A percentile compares a stretch with the other conserved stretches of the same genome.
Conservation (phyloP, 495 filamentous ascomycete genomes). For the Penicillium pulvis region DNA sequence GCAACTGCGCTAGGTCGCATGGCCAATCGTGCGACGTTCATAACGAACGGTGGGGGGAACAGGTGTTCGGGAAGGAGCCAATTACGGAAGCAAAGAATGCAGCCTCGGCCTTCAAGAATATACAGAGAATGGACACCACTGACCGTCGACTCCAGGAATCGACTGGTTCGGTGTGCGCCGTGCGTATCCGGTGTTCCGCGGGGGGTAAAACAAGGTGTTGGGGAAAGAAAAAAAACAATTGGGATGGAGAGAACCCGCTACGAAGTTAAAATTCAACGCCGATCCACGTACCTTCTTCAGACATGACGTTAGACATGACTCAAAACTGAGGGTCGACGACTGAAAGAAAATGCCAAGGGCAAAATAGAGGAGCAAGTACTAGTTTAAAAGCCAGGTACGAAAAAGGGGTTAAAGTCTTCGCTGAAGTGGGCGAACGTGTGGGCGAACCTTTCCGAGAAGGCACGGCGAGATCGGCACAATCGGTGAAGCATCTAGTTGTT, state of each 20-base stretch:
- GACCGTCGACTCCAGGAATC: slow-evolving; percentile 10
- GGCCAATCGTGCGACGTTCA: slow-evolving; percentile 29
- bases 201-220: slow-evolving; percentile 11
- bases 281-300: slow-evolving; percentile 6
- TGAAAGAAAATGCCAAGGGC: background rate
- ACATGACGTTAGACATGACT: background rate
- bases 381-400: background rate
- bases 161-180: slow-evolving; percentile 9
- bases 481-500: slow-evolving; percentile 6
- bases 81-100: slow-evolving; percentile 5
- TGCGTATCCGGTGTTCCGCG: slow-evolving; percentile 10
- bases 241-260: slow-evolving; percentile 16
- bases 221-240: slow-evolving; percentile 9
- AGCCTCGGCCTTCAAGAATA: slow-evolving; percentile 1
- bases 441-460: slow-evolving; percentile 11
- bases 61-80: slow-evolving; percentile 10
- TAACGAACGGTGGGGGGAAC: slow-evolving; percentile 24
- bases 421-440: slow-evolving; percentile 2
- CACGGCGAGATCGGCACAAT: slow-evolving; percentile 15
- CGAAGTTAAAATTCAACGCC: slow-evolving; percentile 12
- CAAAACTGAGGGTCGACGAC: background rate
- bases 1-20: slow-evolving; percentile 20
- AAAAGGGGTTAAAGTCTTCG: background rate
- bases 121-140: background rate
- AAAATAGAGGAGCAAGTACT: background rate